Base-by-base conservation (phyloP, 2,329 filamentous ascomycete species). In the Apiospora malaysiana region DNA sequence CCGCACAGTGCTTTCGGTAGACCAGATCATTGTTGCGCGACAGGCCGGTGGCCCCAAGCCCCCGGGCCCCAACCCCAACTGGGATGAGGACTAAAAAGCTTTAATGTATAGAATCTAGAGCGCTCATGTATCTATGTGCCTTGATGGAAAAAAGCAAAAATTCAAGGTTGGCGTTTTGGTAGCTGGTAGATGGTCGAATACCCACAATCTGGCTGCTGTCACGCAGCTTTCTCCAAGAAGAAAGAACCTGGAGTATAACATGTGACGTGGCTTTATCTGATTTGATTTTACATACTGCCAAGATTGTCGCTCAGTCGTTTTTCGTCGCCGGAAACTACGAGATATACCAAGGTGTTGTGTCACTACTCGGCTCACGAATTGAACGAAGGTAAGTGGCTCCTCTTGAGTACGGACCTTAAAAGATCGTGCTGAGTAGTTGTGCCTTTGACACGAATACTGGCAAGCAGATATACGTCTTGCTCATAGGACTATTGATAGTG, bases 31-130 rank as follows among this genome's bases (percentile, higher is more conserved):
- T 80, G 96, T 99, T 71, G 95, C 97, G 74, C 91, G 95, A 84
- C 96, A 98, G 85, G 96, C 97, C 66, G 96, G 96, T 79, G 96
- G 96, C 47, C 96, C 97, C 27, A 99, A 99, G 88, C 95, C 95
- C 70, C 96, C 96, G 42, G 95, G 93, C 66, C 96, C 94, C 76
- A 98, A 98, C 84, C 92, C 95, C 65, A 89, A 90, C 87, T 90
- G 88, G 88, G 88, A 90, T 75, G 88, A 90, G 81, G 88, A 90
- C 79, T 90, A 83, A 85, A 63, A 59, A 63, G 37, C 27, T 27
- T 63, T 63, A 63, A 40, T 59, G 27, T 59, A 59, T 63, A 63
- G 56, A 63, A 37, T 40, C 56, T 63, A 40, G 56, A 40, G 27
- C 56, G 56, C 56, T 63, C 27, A 63, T 63, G 25, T 40, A 40